Evolutionary conservation across 73 alveolate genomes (phyloP).

Genomic region (Durusdinium trenchii): DNA sequence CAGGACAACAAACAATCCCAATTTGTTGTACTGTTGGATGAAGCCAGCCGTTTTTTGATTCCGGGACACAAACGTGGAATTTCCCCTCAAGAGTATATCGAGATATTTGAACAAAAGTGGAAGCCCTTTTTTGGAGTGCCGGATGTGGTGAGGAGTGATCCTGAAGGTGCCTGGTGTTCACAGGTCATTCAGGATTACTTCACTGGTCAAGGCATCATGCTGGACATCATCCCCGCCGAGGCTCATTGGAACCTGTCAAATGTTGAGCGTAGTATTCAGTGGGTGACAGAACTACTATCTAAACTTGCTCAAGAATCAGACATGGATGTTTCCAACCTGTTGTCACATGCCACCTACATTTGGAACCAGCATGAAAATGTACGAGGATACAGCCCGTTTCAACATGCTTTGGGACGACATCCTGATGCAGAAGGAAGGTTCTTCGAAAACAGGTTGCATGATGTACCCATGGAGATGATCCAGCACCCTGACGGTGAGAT

Average conservation of each 20-base stretch:
- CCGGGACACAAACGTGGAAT: not conserved
- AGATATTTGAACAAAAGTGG: not conserved
- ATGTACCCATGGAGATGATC: not conserved
- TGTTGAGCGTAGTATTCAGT: not conserved
- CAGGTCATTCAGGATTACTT: not conserved
- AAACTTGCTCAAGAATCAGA: not conserved
- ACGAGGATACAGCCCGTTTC: constrained; percentile 36
- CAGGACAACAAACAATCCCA: not conserved
- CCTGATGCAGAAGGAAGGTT: constrained; percentile 9
- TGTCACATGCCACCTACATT: not conserved
- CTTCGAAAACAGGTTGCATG: not conserved
- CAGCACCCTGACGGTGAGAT: not conserved
- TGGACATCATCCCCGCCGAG: not conserved
- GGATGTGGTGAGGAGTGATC: not conserved
- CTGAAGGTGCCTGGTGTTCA: constrained; percentile 1
- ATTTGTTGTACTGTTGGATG: not conserved
- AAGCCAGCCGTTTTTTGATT: not conserved
- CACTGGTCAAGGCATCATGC: not conserved
- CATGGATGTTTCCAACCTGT: not conserved
- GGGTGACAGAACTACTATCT: not conserved
- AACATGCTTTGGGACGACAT: not conserved
- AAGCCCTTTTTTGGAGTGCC: constrained; percentile 9
- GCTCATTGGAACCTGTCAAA: not conserved
- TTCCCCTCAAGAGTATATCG: not conserved
- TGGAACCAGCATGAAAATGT: constrained; percentile 42